Base-by-base conservation (phyloP, 2,329 filamentous ascomycete species). In the Penicillium oxalicum region DNA sequence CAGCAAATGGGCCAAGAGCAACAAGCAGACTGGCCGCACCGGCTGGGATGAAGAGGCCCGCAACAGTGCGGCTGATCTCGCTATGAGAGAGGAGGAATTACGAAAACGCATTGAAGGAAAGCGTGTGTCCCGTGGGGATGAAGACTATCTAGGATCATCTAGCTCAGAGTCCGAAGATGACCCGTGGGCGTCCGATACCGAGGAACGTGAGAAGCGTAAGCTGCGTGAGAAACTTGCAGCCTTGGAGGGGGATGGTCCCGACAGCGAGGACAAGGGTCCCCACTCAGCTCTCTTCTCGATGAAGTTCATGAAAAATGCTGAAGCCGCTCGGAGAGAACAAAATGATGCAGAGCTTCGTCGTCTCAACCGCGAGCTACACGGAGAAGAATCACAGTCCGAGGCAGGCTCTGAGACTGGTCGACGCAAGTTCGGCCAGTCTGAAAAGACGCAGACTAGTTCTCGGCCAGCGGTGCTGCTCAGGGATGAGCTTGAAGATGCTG, bases 271-370 rank as follows among this genome's bases (percentile, higher is more conserved):
- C 34, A 66, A 67, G 34, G 64, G 65, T 13, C 79, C 80, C 0
- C 76, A 79, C 57, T 84, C 84, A 11, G 85, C 82, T 59, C 73
- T 98, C 5, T 83, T 88, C 69, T 79, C 80, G 44, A 89, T 98
- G 85, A 88, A 88, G 52, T 98, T 98, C 66, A 97, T 98, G 93
- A 83, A 86, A 61, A 89, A 86, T 57, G 88, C 90, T 1, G 91
- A 96, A 62, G 86, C 85, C 27, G 77, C 83, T 34, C 82, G 83
- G 61, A 90, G 85, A 67, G 81, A 85, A 54, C 80, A 83, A 49
- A 96, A 97, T 58, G 88, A 95, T 59, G 86, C 87, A 48, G 80
- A 88, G 48, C 73, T 88, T 9, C 77, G 74, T 65, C 77, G 82
- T 57, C 80, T 96, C 42, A 79, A 84, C 42, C 81, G 82, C 48